Base-by-base conservation (phyloP, 495 filamentous ascomycete genomes). In the Aspergillus avenaceus region DNA sequence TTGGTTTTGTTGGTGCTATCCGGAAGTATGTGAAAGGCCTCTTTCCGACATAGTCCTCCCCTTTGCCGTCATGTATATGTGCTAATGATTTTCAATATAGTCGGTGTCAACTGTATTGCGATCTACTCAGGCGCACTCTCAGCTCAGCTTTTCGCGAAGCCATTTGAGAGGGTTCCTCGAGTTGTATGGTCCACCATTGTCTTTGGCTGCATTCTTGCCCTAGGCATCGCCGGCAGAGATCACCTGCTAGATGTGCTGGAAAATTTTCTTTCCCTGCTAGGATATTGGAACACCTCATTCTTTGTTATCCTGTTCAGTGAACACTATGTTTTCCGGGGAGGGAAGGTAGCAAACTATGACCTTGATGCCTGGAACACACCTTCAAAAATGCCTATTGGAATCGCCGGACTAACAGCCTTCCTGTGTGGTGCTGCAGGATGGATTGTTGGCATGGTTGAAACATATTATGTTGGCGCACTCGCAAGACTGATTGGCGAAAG, bases 251-350 rank as follows among this genome's bases (percentile, higher is more conserved):
- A 55, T n/a, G 65, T 70, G 14, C 56, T 77, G 3, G 65, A 78
- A 55, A 73, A 82, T 49, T 82, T 84, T 61, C 70, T 85, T 19
- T 72, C 73, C 8, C 58, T 83, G 27, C 65, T 85, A 16, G 79
- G 81, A 5, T 85, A 84, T 62, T 83, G 80, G 76, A 75, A 72
- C 44, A 78, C 80, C 11, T 71, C 71, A 2, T 83, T 79, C 59
- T 76, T 79, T 27, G 67, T 77, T 47, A 81, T 85, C 51, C 51
- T 86, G 3, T 72, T 83, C 51, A 62, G 65, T 9, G 84, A 87
- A 51, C 80, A 87, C 60, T 79, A 78, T 50, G 45, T 75, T 34
- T 85, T 85, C 69, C 75, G 83, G 13, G 69, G 69, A 72, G 66
- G 67, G 38, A 71, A 63, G 32, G 60, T 76, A 14, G 61, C 66